phyloP scores from a whole-genome alignment of 257 asterid species.

The Verbena officinalis region DNA sequence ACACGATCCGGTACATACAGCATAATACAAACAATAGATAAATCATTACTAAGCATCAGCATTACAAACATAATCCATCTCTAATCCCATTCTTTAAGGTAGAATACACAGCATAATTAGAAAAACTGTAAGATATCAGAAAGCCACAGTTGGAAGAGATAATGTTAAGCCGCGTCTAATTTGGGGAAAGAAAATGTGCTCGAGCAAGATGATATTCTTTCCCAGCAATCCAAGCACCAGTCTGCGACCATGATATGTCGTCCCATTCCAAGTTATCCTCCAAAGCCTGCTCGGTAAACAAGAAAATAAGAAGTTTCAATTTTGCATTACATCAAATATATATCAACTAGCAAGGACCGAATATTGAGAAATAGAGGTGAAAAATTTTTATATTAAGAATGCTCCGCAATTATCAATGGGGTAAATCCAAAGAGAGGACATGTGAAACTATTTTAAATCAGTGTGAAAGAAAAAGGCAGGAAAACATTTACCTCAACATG shows the following conservation, averaged over 20 bases:
- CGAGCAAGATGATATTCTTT: conserved; percentile 82
- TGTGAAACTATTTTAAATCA: no score
- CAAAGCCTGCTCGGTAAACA: conserved; percentile 69
- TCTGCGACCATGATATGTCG: conserved; percentile 80
- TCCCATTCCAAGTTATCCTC: conserved; percentile 93
- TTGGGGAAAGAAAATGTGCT: conserved; percentile 78
- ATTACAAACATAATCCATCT: not conserved
- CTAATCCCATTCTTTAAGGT: not conserved
- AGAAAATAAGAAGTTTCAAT: no score
- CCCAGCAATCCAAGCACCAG: conserved; percentile 85
- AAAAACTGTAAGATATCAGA: conserved; percentile 5
- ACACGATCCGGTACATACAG: no score
- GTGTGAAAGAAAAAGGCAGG: not conserved
- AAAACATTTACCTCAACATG: conserved; percentile 73
- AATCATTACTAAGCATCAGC: not conserved
- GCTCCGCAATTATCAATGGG: no score
- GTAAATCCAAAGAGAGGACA: no score
- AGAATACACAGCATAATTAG: not conserved
- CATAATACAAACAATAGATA: no score
- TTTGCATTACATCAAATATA: no score
- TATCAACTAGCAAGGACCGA: no score
- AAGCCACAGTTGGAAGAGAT: not conserved
- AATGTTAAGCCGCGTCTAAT: conserved; percentile 23
- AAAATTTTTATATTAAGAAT: no score
- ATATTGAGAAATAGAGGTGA: no score